Evolutionary conservation across 2,329 filamentous ascomycete species (phyloP), one percentile per base, ranked within the genome.

Genomic region (Pseudogymnoascus sp.): DNA sequence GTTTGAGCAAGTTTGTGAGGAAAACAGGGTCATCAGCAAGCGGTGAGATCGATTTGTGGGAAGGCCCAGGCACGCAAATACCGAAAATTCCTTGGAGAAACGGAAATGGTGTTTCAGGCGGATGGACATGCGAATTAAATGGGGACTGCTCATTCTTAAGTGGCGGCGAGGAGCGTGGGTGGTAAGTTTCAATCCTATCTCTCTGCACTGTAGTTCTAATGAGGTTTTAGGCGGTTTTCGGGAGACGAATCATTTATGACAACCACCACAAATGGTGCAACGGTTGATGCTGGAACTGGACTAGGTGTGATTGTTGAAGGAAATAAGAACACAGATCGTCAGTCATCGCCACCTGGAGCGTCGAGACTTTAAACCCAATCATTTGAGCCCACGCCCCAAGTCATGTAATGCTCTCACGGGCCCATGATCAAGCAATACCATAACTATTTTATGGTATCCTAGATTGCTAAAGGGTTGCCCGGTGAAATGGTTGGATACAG

Each of bases 81-180:
- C 80, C 75, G 1, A 70, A 70, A 63, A 66, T 80, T 16, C 71
- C 75, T 4, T 90, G 87, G 87, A 80, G 76, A 66, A 76, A 74
- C 64, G 83, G 82, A 0, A 79, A 76, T 22, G 88, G 88, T 19
- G 82, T 92, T 39, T 79, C 81, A 25, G 91, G 91, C 38, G 88
- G 88, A 28, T 99, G 93, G 93, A 81, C 84, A 41, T 92, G 91
- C 71, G 82, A 85, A 64, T 72, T 84, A 61, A 93, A 96, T 76
- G 91, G 91, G 14, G 91, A 96, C 73, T 96, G 92, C 71, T 87
- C 83, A 64, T 96, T 93, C 75, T 78, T 97, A 67, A 84, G 80
- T 61, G 82, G 83, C 62, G 93, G 93, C 6, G 88, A 89, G 69
- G 93, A 97, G 75, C 82, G 92, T 77, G 92, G 92, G 72, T 97